A percentile compares a stretch with the other conserved stretches of the same genome.
phyloP scores from a whole-genome alignment of 2,329 filamentous ascomycete species.

The Boeremia lycopersici region DNA sequence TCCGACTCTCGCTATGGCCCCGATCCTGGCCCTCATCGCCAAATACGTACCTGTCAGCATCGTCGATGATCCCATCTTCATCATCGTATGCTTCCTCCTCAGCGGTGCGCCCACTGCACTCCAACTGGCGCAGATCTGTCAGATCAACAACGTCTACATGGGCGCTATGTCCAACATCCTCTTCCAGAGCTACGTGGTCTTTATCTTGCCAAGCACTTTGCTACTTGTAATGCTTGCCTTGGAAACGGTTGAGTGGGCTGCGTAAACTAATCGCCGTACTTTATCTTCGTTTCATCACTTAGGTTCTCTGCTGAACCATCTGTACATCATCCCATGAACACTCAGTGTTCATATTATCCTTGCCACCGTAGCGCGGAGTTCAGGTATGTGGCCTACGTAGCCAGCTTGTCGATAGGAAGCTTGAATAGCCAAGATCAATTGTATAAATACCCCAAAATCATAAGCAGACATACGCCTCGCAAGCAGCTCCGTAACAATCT shows the following conservation, averaged over 20 bases:
- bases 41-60: slow-evolving; percentile 94
- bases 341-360: not conserved
- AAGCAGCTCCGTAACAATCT: slow-evolving; percentile 1
- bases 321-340: not conserved
- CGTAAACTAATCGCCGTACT: slow-evolving; percentile 6
- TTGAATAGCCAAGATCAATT: not conserved
- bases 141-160: slow-evolving; percentile 97
- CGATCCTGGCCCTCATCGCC: slow-evolving; percentile 81
- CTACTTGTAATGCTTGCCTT: slow-evolving; percentile 80
- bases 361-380: slow-evolving; percentile 22
- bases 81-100: slow-evolving; percentile 96
- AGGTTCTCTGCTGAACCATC: not conserved
- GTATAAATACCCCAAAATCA: not conserved
- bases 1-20: slow-evolving; percentile 90
- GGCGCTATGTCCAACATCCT: slow-evolving; percentile 89
- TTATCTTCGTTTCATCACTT: not conserved
- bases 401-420: not conserved
- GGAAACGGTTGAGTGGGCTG: slow-evolving; percentile 92
- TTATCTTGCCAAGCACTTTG: slow-evolving; percentile 94
- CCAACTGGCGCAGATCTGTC: slow-evolving; percentile 96
- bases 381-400: not conserved
- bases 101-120: slow-evolving; percentile 91
- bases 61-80: slow-evolving; percentile 95
- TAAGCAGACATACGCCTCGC: not conserved
- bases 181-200: slow-evolving; percentile 96